Evolutionary conservation across 2,329 filamentous ascomycete genomes (phyloP).

Genomic region (Ilyonectria sp.): DNA sequence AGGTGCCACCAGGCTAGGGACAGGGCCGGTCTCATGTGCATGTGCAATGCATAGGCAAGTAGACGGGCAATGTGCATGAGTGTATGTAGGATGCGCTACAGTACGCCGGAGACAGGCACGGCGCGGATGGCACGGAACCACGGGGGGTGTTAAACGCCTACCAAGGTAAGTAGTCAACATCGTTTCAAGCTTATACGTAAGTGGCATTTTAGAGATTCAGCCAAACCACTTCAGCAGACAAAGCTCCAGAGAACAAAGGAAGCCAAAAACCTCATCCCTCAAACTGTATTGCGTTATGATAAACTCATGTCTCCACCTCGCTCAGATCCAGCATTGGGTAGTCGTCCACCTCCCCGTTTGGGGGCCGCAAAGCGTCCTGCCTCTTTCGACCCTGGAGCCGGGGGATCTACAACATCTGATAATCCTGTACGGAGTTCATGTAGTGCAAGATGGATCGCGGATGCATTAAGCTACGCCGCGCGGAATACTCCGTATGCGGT

Average conservation of each 20-base stretch:
- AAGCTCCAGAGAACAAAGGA: constrained; percentile 13
- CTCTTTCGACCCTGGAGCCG: constrained; percentile 8
- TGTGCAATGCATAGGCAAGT: constrained; percentile 30
- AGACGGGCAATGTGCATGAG: constrained; percentile 27
- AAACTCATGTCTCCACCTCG: constrained; percentile 20
- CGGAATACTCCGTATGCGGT: constrained; percentile 3
- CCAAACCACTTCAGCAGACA: background rate
- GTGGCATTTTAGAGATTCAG: background rate
- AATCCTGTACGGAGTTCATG: constrained; percentile 24
- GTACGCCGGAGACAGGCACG: background rate
- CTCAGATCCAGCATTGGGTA: background rate
- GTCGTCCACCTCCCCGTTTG: constrained; percentile 18
- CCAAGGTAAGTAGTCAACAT: background rate
- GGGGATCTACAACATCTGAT: constrained; percentile 21
- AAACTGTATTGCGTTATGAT: constrained; percentile 12
- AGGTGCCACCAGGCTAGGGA: constrained; percentile 41
- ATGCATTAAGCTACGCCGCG: constrained; percentile 14
- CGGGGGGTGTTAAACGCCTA: background rate
- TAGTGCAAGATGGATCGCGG: constrained; percentile 22
- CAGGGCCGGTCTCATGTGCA: constrained; percentile 36
- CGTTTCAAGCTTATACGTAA: background rate
- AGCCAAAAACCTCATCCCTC: background rate
- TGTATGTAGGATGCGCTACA: constrained; percentile 32
- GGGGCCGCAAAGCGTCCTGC: constrained; percentile 6
- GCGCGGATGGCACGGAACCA: background rate